Percentiles rank a stretch among this genome's conserved stretches.
Evolutionary conservation across 495 filamentous ascomycete species (phyloP).

Genomic region (Aeminium ludgeri): DNA sequence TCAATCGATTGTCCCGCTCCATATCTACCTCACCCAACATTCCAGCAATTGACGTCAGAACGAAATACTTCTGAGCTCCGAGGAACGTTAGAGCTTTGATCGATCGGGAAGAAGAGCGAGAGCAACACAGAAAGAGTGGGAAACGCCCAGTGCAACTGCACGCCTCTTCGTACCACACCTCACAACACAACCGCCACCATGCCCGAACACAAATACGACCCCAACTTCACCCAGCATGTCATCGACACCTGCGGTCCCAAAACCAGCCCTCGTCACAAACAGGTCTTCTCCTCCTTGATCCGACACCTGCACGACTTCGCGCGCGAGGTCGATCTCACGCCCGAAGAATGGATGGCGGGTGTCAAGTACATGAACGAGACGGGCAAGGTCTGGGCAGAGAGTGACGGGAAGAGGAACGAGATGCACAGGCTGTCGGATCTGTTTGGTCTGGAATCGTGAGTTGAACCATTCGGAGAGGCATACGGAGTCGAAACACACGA

Average conservation of each 20-base stretch:
- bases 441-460: conserved; percentile 65
- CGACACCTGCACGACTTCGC: conserved; percentile 70
- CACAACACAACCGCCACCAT: conserved; percentile 7
- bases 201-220: conserved; percentile 31
- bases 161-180: too few species aligned
- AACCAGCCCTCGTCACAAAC: conserved; percentile 46
- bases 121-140: too few species aligned
- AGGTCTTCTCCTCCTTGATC: conserved; percentile 49
- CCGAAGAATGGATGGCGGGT: conserved; percentile 65
- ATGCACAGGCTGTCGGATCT: conserved; percentile 63
- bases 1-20: too few species aligned
- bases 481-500: too few species aligned
- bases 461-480: too few species aligned
- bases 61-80: too few species aligned
- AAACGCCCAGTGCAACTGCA: too few species aligned
- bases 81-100: too few species aligned
- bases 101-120: too few species aligned
- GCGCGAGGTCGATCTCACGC: conserved; percentile 62
- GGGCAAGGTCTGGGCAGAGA: conserved; percentile 31
- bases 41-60: too few species aligned
- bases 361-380: conserved; percentile 41
- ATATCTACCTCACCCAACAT: too few species aligned
- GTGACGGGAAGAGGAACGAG: conserved; percentile 50
- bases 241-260: conserved; percentile 62
- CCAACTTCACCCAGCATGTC: conserved; percentile 59